A percentile compares a stretch with the other conserved stretches of the same genome.
phyloP scores from a whole-genome alignment of 495 filamentous ascomycete species.

The Penicillium argentinense region DNA sequence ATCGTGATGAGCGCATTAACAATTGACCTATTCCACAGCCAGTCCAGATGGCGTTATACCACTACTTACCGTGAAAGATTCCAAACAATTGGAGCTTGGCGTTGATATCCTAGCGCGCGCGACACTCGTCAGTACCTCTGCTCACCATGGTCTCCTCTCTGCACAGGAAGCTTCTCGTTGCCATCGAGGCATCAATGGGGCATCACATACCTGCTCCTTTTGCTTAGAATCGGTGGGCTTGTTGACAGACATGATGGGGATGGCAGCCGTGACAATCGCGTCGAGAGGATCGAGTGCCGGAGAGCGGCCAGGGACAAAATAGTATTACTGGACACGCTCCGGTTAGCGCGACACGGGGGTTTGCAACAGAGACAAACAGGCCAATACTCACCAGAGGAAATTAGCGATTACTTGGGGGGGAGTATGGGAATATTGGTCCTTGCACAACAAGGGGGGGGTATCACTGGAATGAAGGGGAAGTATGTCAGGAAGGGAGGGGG shows the following conservation, averaged over 20 bases:
- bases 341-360: conserved; percentile 11
- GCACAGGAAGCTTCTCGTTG: too few species aligned
- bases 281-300: conserved; percentile 7
- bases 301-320: background rate
- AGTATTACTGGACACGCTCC: conserved; percentile 13
- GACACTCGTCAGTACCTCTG: background rate
- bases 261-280: conserved; percentile 5
- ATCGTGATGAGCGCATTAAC: conserved; percentile 20
- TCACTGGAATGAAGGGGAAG: conserved; percentile 37
- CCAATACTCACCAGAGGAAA: conserved; percentile 8
- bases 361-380: conserved; percentile 17
- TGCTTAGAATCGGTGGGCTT: conserved; percentile 63
- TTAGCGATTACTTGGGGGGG: conserved; percentile 19
- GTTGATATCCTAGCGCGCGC: conserved; percentile 65
- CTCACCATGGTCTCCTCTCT: too few species aligned
- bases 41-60: background rate
- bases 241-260: conserved; percentile 58
- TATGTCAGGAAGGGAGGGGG: conserved; percentile 10
- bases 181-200: background rate
- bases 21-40: too few species aligned
- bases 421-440: background rate
- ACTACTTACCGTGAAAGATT: conserved; percentile 68
- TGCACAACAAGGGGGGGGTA: conserved; percentile 34
- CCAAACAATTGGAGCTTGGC: conserved; percentile 94
- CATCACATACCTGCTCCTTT: conserved; percentile 46